Percentiles rank a stretch among this genome's conserved stretches.
Evolutionary conservation across 352 stramenopile species (phyloP).

Genomic region (Globisporangium apiculatum): DNA sequence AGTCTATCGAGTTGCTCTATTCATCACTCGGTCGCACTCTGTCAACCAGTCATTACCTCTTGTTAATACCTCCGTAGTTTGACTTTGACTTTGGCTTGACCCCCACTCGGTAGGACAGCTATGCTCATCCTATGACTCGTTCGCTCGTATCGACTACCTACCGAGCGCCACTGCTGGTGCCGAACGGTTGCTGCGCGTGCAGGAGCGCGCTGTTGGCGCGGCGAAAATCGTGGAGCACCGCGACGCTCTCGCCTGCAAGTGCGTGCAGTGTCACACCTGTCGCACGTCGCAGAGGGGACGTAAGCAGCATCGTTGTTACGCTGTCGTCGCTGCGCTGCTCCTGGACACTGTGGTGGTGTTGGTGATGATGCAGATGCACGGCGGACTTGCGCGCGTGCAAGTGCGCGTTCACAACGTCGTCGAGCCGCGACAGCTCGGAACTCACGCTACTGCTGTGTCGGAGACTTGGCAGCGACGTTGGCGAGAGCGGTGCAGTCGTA

Average conservation of each 20-base stretch:
- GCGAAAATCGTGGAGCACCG: conserved; percentile 45
- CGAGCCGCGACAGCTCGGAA: conserved; percentile 16
- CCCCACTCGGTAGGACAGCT: no score
- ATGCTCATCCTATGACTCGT: no score
- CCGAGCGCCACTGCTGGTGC: background rate
- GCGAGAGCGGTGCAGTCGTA: conserved; percentile 2
- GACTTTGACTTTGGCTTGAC: background rate
- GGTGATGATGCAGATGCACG: conserved; percentile 3
- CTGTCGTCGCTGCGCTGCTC: background rate
- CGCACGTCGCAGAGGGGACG: background rate
- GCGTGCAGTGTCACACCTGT: conserved; percentile 2
- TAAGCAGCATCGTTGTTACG: background rate
- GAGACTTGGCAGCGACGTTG: background rate
- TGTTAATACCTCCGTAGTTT: background rate
- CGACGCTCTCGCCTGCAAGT: conserved; percentile 17
- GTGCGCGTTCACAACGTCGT: conserved; percentile 35
- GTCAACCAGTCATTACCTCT: no score
- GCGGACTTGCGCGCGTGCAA: conserved; percentile 28
- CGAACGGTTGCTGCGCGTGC: conserved; percentile 25
- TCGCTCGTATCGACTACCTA: no score
- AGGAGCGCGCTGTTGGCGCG: conserved; percentile 30
- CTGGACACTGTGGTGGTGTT: conserved; percentile 6
- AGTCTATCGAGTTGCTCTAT: no score
- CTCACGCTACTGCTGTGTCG: background rate
- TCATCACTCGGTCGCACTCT: background rate